These are phyloP conservation scores for Amanita rubescens DNA, from an alignment of 768 basidiomycete genomes.

Conservation along the genomic window DNA sequence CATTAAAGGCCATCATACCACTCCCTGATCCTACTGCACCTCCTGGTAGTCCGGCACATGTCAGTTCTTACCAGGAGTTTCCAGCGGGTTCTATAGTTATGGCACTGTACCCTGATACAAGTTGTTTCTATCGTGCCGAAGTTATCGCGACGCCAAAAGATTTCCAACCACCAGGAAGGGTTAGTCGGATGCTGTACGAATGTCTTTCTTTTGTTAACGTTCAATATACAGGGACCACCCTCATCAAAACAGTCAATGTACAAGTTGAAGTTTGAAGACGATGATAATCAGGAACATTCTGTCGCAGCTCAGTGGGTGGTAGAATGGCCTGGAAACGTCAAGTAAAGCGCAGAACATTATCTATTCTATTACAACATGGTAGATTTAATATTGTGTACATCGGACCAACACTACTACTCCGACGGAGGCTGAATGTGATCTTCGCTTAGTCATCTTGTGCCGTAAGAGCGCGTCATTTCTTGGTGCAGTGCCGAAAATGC, in stretches of 20 bases:
- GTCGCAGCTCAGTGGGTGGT: constrained; percentile 79
- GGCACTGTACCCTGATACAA: constrained; percentile 88
- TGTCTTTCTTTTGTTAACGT: background rate
- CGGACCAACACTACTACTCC: background rate
- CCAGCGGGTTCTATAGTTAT: constrained; percentile 65
- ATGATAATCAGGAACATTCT: constrained; percentile 74
- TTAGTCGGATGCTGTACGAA: background rate
- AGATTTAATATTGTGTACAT: too few relatives aligned
- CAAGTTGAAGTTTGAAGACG: constrained; percentile 83
- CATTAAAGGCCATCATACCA: constrained; percentile 65
- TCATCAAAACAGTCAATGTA: constrained; percentile 53
- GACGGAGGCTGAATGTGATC: background rate
- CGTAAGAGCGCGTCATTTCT: background rate
- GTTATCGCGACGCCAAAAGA: constrained; percentile 62
- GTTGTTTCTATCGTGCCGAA: constrained; percentile 85
- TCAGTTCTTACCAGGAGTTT: constrained; percentile 67
- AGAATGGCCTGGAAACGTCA: constrained; percentile 55
- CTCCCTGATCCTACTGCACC: constrained; percentile 66
- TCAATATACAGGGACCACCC: constrained; percentile 19
- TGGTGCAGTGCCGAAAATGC: background rate
- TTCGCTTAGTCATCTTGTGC: background rate
- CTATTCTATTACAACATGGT: constrained; percentile 2
- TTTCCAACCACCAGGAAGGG: constrained; percentile 28
- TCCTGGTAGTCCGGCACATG: constrained; percentile 52
- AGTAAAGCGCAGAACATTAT: constrained; percentile 1